Base-by-base conservation (phyloP, 192 early-diverging fungal genomes). In the Helicostylum pulchrum region DNA sequence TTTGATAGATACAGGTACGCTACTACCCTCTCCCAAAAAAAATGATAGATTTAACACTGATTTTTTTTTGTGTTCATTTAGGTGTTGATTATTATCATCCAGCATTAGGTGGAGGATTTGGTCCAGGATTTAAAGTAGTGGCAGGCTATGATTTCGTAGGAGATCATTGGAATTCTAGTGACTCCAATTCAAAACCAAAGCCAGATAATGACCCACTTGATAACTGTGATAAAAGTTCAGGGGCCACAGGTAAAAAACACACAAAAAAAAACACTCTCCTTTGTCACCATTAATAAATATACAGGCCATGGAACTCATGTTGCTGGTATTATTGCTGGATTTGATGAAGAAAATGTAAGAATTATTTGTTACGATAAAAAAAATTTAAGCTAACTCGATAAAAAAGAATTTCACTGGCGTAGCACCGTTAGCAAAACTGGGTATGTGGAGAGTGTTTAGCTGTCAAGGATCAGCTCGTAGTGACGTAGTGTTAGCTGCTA, bases 361-460 rank as follows among this genome's bases (percentile, higher is more conserved):
- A 44, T 0, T 55, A 56, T 42, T 30, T 47, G 20, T 8, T 46
- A 61, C 10, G 5, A 17, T 43, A 26, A 3, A n/a, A n/a, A n/a
- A n/a, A n/a, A 23, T 36, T 17, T 2, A 17, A 50, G 14, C 30
- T 23, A 10, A 44, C 1, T 2, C 62, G 71, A 72, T 2, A 61
- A 21, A 61, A 21, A 48, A 74, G 72, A 65, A 65, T 48, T 83
- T 84, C 15, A 67, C 74, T 1, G 89, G 89, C 23, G 84, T 90
- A 20, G 85, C 85, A 0, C 89, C 85, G 15, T 71, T 67, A 7
- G 86, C 85, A 30, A 90, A 80, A 0, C 71, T 95, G 20, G 89
- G 88, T 7, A 83, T 82, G 9, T 97, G 90, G 80, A 80, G 93
- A 58, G 80, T 94, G 17, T 88, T 89, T 66, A 87, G 17, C 10